These are phyloP conservation scores for Psilocybe sp. DNA, from an alignment of 768 basidiomycete species.

Conservation along the genomic window DNA sequence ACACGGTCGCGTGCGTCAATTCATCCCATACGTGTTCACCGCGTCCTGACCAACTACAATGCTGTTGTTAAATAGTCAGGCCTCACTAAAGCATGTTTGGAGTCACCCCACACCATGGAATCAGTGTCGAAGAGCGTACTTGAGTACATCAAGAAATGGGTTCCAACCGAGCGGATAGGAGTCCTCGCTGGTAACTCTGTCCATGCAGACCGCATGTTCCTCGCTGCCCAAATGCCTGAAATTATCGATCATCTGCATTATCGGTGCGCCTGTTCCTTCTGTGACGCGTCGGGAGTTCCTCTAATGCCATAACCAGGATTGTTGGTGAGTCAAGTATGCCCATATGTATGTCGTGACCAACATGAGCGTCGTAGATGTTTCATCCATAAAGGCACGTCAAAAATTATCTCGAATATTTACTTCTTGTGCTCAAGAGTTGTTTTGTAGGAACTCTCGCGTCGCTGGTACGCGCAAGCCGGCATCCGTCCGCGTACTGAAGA, in stretches of 20 bases:
- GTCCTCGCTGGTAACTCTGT: conserved; percentile 89
- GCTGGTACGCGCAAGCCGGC: conserved; percentile 59
- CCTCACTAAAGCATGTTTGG: conserved; percentile 74
- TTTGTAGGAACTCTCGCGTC: conserved; percentile 63
- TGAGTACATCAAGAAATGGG: conserved; percentile 81
- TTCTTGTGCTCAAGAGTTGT: background rate
- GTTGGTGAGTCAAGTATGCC: conserved; percentile 54
- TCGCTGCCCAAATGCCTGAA: conserved; percentile 77
- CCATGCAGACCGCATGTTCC: conserved; percentile 74
- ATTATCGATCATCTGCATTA: conserved; percentile 80
- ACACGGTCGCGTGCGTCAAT: conserved; percentile 61
- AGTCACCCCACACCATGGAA: conserved; percentile 61
- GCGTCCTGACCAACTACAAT: background rate
- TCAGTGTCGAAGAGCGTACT: conserved; percentile 61
- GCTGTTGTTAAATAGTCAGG: conserved; percentile 55
- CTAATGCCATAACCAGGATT: conserved; percentile 43
- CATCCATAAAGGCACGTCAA: conserved; percentile 73
- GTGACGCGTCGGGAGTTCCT: background rate
- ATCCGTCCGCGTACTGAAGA: conserved; percentile 31
- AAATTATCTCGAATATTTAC: background rate
- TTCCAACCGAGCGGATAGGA: conserved; percentile 60
- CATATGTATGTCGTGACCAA: background rate
- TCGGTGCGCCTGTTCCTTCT: conserved; percentile 42
- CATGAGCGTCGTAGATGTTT: conserved; percentile 59
- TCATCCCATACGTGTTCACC: background rate